Evolutionary conservation across 106 monocot genomes (phyloP), one percentile per base, ranked within the genome.

Genomic region (Dendrobium nobile): DNA sequence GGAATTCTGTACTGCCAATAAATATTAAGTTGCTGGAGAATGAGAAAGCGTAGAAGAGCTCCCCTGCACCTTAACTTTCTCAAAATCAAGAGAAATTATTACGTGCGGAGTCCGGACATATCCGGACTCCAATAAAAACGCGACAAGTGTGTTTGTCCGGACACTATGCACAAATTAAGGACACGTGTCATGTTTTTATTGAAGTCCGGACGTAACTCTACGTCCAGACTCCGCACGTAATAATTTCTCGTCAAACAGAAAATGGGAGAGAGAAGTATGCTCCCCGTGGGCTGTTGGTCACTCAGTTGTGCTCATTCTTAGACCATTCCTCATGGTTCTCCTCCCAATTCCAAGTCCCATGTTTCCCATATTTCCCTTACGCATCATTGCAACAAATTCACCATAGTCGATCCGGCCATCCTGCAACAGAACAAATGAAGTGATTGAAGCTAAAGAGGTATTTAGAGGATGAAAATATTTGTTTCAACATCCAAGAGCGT

Each of bases 371-470:
- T 84, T 87, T 41, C 84, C 84, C 75, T 87, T 87, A 40, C 78
- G 78, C 87, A 87, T 87, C 87, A 87, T 87, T 13, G 87, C 87
- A 31, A 87, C 87, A 75, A 87, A 87, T 70, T 87, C 87, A 73
- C 84, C 84, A 47, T 87, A 87, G 54, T 87, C 87, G 27, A 87
- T 87, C 2, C 87, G 80, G 9, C 87, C 87, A 81, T 87, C 87
- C 84, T 87, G 74, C 16, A 77, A 37, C 22, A 58, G 15, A 33
- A 24, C 16, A 42, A 9, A 11, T 73, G 15, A 41, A 73, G 11
- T 19, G 17, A 73, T 13, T 73, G 31, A 72, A 45, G 72, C 40
- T 41, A 41, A 15, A 72, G 8, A 28, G 27, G n/a, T 28, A 67
- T 26, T 28, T 26, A 27, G 24, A 4, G 27, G 67, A 9, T 26